These are phyloP conservation scores for Fusarium secorum DNA, from an alignment of 2,329 filamentous ascomycete genomes.

Conservation along the genomic window DNA sequence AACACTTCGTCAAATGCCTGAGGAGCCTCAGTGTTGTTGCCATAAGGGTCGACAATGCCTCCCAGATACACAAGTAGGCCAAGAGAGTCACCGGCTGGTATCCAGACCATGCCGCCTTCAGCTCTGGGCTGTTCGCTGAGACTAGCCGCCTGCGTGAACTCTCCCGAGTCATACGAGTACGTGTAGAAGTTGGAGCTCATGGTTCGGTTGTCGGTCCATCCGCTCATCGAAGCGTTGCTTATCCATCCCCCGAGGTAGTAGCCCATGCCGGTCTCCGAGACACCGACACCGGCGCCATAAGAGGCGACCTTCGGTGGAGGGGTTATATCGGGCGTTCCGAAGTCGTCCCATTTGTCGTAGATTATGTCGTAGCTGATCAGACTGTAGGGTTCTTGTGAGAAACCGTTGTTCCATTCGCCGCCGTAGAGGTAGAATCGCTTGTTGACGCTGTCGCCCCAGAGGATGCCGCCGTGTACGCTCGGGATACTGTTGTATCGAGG, in stretches of 20 bases:
- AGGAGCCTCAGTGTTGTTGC: background rate
- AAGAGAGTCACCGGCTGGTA: background rate
- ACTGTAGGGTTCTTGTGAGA: background rate
- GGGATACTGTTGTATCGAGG: background rate
- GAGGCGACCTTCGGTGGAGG: background rate
- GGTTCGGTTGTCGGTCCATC: background rate
- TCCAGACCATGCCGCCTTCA: background rate
- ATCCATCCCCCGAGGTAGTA: background rate
- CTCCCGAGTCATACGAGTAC: background rate
- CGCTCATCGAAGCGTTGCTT: background rate
- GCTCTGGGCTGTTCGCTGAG: background rate
- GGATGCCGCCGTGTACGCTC: background rate
- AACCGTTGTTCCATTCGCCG: background rate
- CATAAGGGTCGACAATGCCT: background rate
- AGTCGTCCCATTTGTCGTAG: constrained; percentile 2
- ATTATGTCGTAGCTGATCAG: background rate
- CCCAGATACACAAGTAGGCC: background rate
- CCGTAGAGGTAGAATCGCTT: background rate
- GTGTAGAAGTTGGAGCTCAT: background rate
- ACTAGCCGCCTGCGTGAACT: background rate
- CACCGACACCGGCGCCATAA: background rate
- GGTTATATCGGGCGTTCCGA: background rate
- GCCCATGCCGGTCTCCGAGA: background rate
- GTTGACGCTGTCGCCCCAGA: background rate
- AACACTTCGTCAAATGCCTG: background rate